Percentiles rank a stretch among this genome's conserved stretches.
These are phyloP conservation scores for Coemansia sp. DNA, from an alignment of 192 early-diverging fungal genomes.

Conservation along the genomic window DNA sequence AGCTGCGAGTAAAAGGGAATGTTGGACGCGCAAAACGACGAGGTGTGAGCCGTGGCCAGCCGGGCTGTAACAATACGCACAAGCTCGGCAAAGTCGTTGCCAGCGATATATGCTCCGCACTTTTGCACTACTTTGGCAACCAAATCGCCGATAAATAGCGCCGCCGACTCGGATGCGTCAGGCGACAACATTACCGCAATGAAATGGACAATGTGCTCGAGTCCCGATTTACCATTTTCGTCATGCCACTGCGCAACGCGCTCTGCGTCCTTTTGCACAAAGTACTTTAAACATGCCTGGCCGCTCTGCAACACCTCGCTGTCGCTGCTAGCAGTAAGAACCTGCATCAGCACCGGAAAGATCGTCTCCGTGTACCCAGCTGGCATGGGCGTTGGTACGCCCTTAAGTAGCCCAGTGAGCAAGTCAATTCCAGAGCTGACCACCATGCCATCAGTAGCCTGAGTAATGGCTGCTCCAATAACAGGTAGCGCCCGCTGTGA, in stretches of 20 bases:
- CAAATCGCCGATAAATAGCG: constrained; percentile 89
- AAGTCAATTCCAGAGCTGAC: constrained; percentile 66
- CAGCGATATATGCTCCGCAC: constrained; percentile 36
- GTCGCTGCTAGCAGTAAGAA: constrained; percentile 69
- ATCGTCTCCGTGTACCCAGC: constrained; percentile 67
- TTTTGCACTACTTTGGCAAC: constrained; percentile 85
- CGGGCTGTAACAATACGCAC: constrained; percentile 73
- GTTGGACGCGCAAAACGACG: constrained; percentile 83
- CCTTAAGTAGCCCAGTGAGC: constrained; percentile 68
- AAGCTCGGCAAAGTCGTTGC: constrained; percentile 65
- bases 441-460: constrained; percentile 40
- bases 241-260: constrained; percentile 76
- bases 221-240: constrained; percentile 55
- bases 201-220: constrained; percentile 80
- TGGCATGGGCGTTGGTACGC: constrained; percentile 73
- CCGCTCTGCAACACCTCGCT: constrained; percentile 84
- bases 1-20: constrained; percentile 88
- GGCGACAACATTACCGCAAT: constrained; percentile 79
- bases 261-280: constrained; percentile 75
- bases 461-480: constrained; percentile 59
- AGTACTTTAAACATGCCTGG: constrained; percentile 76
- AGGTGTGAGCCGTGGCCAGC: constrained; percentile 68
- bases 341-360: constrained; percentile 79
- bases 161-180: constrained; percentile 71
- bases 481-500: constrained; percentile 74